Conservation (phyloP, 2,329 filamentous ascomycete genomes). For the Monilinia polystroma region DNA sequence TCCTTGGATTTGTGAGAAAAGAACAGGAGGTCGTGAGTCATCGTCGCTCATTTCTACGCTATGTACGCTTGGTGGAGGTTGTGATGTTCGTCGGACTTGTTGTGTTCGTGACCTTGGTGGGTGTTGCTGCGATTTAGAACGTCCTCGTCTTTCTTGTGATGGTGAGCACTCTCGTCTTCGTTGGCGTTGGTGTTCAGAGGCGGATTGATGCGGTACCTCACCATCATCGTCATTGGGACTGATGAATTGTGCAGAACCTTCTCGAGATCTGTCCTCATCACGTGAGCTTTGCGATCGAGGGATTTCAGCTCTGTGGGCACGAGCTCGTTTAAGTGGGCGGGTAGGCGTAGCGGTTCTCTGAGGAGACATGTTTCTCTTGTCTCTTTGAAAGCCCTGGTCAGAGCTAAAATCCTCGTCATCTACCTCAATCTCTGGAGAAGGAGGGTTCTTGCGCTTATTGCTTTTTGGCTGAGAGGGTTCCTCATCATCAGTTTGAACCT, state of each 20-base stretch:
- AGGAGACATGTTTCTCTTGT: conserved; percentile 26
- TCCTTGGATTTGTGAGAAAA: not conserved
- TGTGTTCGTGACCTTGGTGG: too few relatives aligned
- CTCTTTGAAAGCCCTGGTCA: conserved; percentile 33
- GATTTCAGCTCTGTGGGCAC: not conserved
- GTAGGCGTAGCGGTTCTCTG: conserved; percentile 22
- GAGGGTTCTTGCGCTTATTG: not conserved
- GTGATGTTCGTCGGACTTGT: not conserved
- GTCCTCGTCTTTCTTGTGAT: not conserved
- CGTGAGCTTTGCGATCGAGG: not conserved
- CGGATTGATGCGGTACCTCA: not conserved
- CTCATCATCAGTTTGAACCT: not conserved
- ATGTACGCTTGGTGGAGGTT: not conserved
- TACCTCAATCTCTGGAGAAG: not conserved
- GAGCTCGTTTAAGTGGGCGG: not conserved
- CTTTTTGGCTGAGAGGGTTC: not conserved
- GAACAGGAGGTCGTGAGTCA: not conserved
- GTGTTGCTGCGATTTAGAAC: too few relatives aligned
- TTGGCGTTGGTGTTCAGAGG: not conserved
- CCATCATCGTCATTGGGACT: not conserved
- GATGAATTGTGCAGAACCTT: not conserved
- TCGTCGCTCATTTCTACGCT: not conserved
- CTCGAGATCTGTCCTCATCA: too few relatives aligned
- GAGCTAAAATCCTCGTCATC: conserved; percentile 21
- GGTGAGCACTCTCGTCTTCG: not conserved